Conservation (phyloP, 176 grass and related monocot genomes). For the Cenchrus fungigraminus region DNA sequence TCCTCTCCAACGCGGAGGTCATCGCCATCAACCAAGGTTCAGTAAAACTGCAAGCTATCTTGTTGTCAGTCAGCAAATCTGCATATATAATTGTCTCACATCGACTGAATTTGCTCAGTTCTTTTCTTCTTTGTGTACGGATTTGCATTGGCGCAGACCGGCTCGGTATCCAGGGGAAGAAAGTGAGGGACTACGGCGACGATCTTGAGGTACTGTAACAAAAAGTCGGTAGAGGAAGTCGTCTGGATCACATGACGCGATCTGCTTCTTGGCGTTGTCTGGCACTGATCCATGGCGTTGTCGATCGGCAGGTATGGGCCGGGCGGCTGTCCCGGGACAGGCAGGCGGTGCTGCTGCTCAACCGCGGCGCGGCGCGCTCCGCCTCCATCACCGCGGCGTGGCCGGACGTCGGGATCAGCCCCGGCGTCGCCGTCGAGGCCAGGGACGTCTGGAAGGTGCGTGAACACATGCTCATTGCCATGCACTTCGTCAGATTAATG, state of each 20-base stretch:
- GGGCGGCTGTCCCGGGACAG: constrained; percentile 48
- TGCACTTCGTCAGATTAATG: too few species aligned
- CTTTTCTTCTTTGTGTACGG: background rate
- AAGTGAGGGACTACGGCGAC: constrained; percentile 60
- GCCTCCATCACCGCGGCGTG: constrained; percentile 43
- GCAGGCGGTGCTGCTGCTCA: constrained; percentile 71
- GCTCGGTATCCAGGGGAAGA: constrained; percentile 68
- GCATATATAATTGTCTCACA: too few species aligned
- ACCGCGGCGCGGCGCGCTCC: constrained; percentile 24
- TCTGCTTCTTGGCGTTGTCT: background rate
- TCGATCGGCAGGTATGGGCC: constrained; percentile 59
- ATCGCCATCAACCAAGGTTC: constrained; percentile 86
- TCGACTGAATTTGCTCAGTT: too few species aligned
- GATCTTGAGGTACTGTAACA: constrained; percentile 50
- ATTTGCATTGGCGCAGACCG: constrained; percentile 48
- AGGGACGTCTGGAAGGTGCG: constrained; percentile 75
- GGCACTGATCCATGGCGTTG: background rate
- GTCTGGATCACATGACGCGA: background rate
- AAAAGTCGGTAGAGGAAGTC: background rate
- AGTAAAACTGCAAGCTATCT: background rate
- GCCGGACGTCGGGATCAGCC: constrained; percentile 59
- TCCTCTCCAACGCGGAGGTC: constrained; percentile 73
- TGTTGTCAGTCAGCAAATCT: background rate
- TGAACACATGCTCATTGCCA: too few species aligned
- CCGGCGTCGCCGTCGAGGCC: constrained; percentile 33